Percentiles rank a stretch among this genome's conserved stretches.
phyloP scores from a whole-genome alignment of 306 rosid genomes.

The Spatholobus suberectus region DNA sequence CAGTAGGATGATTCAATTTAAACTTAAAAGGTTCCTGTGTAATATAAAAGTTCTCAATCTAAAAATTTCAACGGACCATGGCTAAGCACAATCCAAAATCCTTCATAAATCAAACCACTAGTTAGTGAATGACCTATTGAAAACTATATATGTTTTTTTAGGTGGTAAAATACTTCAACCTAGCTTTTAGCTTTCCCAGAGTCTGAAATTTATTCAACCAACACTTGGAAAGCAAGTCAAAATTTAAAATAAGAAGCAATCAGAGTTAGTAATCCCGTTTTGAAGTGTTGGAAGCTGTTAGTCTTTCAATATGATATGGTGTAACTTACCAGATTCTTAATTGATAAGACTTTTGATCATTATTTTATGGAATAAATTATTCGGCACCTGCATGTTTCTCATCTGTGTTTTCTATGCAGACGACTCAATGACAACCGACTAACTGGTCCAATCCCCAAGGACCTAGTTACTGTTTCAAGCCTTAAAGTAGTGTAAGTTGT shows the following conservation, averaged over 20 bases:
- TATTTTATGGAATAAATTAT: slow-evolving; percentile 2
- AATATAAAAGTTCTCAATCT: background rate
- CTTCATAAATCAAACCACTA: background rate
- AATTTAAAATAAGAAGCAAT: slow-evolving; percentile 1
- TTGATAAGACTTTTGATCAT: background rate
- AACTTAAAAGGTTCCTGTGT: background rate
- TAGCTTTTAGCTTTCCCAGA: background rate
- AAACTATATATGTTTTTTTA: background rate
- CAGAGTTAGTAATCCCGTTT: background rate
- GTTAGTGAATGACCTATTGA: background rate
- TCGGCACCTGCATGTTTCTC: slow-evolving; percentile 33
- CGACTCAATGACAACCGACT: slow-evolving; percentile 85
- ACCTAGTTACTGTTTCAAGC: slow-evolving; percentile 68
- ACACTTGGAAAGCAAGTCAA: background rate
- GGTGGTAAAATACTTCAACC: background rate
- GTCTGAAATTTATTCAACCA: slow-evolving; percentile 3
- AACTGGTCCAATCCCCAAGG: slow-evolving; percentile 85
- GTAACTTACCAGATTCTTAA: background rate
- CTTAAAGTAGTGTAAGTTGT: slow-evolving; percentile 95
- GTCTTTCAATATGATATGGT: slow-evolving; percentile 3
- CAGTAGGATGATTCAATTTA: background rate
- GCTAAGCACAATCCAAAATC: background rate
- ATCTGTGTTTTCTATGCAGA: slow-evolving; percentile 52
- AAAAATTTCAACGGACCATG: background rate
- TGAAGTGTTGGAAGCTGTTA: slow-evolving; percentile 7